Conservation (phyloP, 1,284 basidiomycete genomes). For the Ustilago nuda region DNA sequence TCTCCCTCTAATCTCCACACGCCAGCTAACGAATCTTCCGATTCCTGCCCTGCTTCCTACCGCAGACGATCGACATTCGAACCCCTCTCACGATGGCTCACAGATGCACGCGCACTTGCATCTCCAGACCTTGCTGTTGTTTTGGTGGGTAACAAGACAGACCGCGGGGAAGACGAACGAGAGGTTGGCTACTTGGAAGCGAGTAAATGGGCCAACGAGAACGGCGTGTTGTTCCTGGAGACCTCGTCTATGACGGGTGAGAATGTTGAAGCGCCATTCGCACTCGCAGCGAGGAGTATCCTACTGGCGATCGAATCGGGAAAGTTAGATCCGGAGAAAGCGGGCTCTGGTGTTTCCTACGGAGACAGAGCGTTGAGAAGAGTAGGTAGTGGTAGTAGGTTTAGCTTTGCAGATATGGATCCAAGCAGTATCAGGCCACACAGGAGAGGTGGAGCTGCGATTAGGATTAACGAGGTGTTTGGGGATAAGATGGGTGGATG, state of each 20-base stretch:
- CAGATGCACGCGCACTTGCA: slow-evolving; percentile 88
- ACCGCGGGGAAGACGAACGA: slow-evolving; percentile 85
- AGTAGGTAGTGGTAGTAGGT: slow-evolving; percentile 70
- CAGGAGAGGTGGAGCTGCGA: slow-evolving; percentile 16
- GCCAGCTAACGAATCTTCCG: not conserved
- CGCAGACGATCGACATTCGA: slow-evolving; percentile 75
- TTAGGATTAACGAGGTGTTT: slow-evolving; percentile 49
- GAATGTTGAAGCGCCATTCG: slow-evolving; percentile 92
- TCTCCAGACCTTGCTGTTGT: slow-evolving; percentile 88
- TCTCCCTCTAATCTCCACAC: not conserved
- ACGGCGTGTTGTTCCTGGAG: slow-evolving; percentile 83
- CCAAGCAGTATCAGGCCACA: slow-evolving; percentile 25
- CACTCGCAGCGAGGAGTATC: slow-evolving; percentile 88
- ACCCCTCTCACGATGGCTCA: slow-evolving; percentile 86
- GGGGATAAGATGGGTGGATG: slow-evolving; percentile 46
- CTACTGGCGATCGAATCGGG: slow-evolving; percentile 93
- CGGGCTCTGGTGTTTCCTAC: slow-evolving; percentile 93
- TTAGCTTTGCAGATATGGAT: slow-evolving; percentile 58
- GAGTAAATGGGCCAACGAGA: slow-evolving; percentile 91
- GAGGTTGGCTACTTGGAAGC: slow-evolving; percentile 96
- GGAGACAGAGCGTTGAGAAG: slow-evolving; percentile 80
- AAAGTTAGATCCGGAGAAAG: slow-evolving; percentile 87
- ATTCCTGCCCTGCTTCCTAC: not conserved
- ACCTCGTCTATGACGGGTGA: slow-evolving; percentile 91
- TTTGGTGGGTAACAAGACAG: slow-evolving; percentile 94